A percentile compares a stretch with the other conserved stretches of the same genome.
Conservation (phyloP, 805 yeast genomes). For the Sporopachydermia quercuum region DNA sequence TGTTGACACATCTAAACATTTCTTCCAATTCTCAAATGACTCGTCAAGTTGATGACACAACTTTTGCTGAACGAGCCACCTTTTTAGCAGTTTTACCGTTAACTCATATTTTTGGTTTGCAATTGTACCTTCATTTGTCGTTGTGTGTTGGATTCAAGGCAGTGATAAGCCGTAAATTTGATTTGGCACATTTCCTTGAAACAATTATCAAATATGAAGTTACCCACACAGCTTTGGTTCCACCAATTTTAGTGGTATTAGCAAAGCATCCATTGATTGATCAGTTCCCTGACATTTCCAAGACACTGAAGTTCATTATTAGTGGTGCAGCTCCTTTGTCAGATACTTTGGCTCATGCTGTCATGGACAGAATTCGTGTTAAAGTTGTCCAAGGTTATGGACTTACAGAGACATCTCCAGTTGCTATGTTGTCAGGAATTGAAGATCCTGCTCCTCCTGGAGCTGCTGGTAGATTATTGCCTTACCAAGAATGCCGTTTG, state of each 20-base stretch:
- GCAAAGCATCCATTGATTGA: conserved; percentile 31
- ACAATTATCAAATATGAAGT: conserved; percentile 18
- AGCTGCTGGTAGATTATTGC: conserved; percentile 26
- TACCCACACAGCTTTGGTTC: conserved; percentile 25
- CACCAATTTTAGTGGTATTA: conserved; percentile 27
- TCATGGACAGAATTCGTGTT: conserved; percentile 10
- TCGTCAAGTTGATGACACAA: background rate
- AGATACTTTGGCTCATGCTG: conserved; percentile 5
- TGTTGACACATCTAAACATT: conserved; percentile 41
- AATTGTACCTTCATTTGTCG: background rate
- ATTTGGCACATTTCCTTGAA: conserved; percentile 17
- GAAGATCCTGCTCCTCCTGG: conserved; percentile 25
- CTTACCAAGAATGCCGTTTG: conserved; percentile 29
- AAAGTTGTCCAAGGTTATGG: conserved; percentile 35
- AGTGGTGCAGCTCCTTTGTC: conserved; percentile 33
- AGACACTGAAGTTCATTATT: conserved; percentile 24
- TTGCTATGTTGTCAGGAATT: conserved; percentile 20
- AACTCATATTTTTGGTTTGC: conserved; percentile 1
- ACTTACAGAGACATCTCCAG: conserved; percentile 39
- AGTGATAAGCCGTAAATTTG: conserved; percentile 18
- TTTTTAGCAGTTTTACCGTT: background rate
- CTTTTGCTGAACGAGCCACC: conserved; percentile 4
- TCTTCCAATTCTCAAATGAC: conserved; percentile 19
- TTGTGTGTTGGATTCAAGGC: conserved; percentile 8
- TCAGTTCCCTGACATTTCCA: conserved; percentile 25